These are phyloP conservation scores for Mortierella sp. DNA, from an alignment of 371 early-diverging fungal species.

Conservation along the genomic window DNA sequence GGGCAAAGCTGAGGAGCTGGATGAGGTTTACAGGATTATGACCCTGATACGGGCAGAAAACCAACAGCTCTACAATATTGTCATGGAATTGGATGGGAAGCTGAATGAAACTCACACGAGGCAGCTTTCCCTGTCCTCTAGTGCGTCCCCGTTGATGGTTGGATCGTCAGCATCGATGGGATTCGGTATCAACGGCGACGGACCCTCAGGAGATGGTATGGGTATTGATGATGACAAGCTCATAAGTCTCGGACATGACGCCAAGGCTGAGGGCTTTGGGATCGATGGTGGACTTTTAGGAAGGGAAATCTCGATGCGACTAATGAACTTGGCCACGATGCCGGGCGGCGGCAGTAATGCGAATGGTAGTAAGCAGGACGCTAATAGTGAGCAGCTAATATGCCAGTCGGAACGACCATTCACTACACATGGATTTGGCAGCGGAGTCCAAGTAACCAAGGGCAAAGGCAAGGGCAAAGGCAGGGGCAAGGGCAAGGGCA, in stretches of 20 bases:
- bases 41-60: conserved; percentile 38
- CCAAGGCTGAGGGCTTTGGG: no score
- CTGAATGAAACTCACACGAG: background rate
- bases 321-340: conserved; percentile 29
- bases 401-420: no score
- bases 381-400: no score
- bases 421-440: background rate
- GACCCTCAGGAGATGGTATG: background rate
- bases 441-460: conserved; percentile 9
- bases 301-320: conserved; percentile 29
- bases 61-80: conserved; percentile 34
- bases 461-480: conserved; percentile 2
- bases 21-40: conserved; percentile 56
- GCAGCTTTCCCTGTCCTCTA: background rate
- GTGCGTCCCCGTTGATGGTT: background rate
- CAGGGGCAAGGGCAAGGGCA: background rate
- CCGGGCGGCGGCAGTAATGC: conserved; percentile 2
- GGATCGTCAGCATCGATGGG: background rate
- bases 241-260: no score
- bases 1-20: conserved; percentile 66
- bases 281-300: conserved; percentile 17
- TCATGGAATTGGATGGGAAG: conserved; percentile 26
- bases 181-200: background rate
- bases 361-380: no score
- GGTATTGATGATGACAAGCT: conserved; percentile 16